Percentiles rank a stretch among this genome's conserved stretches.
Conservation (phyloP, 306 rosid species). For the Inga leiocalycina region DNA sequence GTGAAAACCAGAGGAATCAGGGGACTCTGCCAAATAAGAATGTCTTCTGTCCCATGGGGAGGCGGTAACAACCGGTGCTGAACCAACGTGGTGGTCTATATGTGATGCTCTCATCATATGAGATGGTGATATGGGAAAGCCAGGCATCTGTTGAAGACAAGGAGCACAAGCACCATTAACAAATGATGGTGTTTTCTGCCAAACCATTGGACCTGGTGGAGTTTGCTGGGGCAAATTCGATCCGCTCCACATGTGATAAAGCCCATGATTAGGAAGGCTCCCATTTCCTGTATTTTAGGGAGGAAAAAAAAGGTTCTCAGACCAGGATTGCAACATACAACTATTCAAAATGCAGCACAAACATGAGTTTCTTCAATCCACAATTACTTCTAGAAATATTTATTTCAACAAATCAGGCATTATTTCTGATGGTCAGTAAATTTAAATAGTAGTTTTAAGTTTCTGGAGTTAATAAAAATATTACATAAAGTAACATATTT, state of each 20-base stretch:
- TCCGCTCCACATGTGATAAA: slow-evolving; percentile 62
- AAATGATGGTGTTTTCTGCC: slow-evolving; percentile 76
- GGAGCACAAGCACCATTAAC: slow-evolving; percentile 58
- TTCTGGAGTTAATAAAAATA: slow-evolving; percentile 3
- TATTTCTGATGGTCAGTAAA: slow-evolving; percentile 22
- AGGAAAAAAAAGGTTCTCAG: slow-evolving; percentile 5
- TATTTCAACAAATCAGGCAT: slow-evolving; percentile 11
- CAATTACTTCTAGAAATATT: slow-evolving; percentile 26
- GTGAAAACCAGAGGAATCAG: slow-evolving; percentile 66
- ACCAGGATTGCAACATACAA: slow-evolving; percentile 18
- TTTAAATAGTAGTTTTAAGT: not conserved
- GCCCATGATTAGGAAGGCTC: slow-evolving; percentile 57
- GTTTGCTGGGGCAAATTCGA: slow-evolving; percentile 68
- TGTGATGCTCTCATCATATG: slow-evolving; percentile 62
- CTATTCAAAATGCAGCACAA: slow-evolving; percentile 22
- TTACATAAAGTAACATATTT: not conserved
- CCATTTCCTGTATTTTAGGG: slow-evolving; percentile 51
- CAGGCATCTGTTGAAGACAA: slow-evolving; percentile 57
- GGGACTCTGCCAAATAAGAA: slow-evolving; percentile 69
- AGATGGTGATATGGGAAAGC: slow-evolving; percentile 63
- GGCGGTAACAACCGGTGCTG: slow-evolving; percentile 77
- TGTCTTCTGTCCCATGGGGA: slow-evolving; percentile 74
- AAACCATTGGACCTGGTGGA: slow-evolving; percentile 58
- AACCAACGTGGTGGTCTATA: slow-evolving; percentile 71
- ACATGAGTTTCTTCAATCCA: slow-evolving; percentile 15